Conservation (phyloP, 352 stramenopile species). For the Phytophthora meadii region DNA sequence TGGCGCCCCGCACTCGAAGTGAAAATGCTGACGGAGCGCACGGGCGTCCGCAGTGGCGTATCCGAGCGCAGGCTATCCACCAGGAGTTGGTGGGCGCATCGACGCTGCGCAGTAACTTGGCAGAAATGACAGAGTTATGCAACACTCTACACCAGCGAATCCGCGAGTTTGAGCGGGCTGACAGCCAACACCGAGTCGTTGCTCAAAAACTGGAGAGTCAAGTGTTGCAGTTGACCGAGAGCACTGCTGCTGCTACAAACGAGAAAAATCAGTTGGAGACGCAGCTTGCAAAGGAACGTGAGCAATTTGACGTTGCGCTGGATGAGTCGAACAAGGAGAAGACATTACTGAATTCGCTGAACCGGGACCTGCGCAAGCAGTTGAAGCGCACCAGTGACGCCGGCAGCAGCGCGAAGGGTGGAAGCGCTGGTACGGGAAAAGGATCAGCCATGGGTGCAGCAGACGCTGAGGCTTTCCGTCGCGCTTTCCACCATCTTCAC, state of each 20-base stretch:
- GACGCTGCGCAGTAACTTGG: slow-evolving; percentile 59
- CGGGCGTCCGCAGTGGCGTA: slow-evolving; percentile 70
- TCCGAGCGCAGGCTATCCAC: slow-evolving; percentile 79
- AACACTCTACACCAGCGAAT: slow-evolving; percentile 71
- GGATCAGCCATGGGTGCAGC: slow-evolving; percentile 42
- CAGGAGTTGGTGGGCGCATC: slow-evolving; percentile 71
- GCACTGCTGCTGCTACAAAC: slow-evolving; percentile 29
- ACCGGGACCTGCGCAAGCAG: slow-evolving; percentile 83
- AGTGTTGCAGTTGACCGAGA: slow-evolving; percentile 63
- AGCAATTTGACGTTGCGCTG: slow-evolving; percentile 77
- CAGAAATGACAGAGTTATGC: slow-evolving; percentile 73
- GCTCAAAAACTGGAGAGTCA: slow-evolving; percentile 84
- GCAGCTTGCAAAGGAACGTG: slow-evolving; percentile 70
- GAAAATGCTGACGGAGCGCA: slow-evolving; percentile 31
- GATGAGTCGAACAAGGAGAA: slow-evolving; percentile 89
- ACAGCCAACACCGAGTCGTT: slow-evolving; percentile 82
- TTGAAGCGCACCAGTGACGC: slow-evolving; percentile 74
- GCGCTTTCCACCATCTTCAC: slow-evolving; percentile 65
- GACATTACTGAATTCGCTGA: slow-evolving; percentile 65
- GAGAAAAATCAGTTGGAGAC: slow-evolving; percentile 62
- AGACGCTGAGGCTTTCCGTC: slow-evolving; percentile 66
- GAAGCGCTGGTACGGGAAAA: slow-evolving; percentile 34
- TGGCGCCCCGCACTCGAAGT: slow-evolving; percentile 50
- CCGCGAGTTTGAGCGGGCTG: slow-evolving; percentile 73
- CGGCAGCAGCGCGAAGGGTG: slow-evolving; percentile 29